Evolutionary conservation across 768 basidiomycete genomes (phyloP).

Genomic region (Cystobasidium ongulense): DNA sequence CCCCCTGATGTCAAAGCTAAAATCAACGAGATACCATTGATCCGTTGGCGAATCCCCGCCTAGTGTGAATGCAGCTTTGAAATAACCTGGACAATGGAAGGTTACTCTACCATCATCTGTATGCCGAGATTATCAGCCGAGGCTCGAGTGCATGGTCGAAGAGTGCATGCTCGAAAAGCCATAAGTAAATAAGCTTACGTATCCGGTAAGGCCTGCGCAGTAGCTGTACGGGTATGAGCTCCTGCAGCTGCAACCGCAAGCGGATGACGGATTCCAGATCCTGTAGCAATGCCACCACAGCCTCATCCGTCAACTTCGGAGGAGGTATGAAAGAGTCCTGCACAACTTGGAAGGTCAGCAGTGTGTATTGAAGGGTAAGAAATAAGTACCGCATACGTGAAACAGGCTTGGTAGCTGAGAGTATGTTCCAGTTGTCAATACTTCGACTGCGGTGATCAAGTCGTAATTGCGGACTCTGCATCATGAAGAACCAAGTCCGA

Average conservation of each 20-base stretch:
- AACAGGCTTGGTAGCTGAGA: conserved; percentile 68
- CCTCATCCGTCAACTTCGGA: neutral
- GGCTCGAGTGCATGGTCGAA: conserved; percentile 1
- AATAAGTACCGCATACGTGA: conserved; percentile 53
- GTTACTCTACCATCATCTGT: conserved; percentile 68
- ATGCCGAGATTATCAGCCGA: neutral
- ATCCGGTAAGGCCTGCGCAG: conserved; percentile 4
- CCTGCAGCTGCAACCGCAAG: conserved; percentile 34
- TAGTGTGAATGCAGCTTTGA: conserved; percentile 65
- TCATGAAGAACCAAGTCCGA: neutral
- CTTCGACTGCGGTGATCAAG: conserved; percentile 78
- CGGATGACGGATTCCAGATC: conserved; percentile 28
- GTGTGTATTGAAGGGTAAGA: neutral
- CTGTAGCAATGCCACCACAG: conserved; percentile 12
- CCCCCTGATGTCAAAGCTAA: conserved; percentile 60
- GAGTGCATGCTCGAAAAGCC: neutral
- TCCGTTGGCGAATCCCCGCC: conserved; percentile 61
- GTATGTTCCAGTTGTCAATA: conserved; percentile 79
- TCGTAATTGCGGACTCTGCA: conserved; percentile 83
- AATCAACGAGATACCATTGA: conserved; percentile 55
- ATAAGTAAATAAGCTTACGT: conserved; percentile 11
- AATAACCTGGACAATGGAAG: conserved; percentile 65
- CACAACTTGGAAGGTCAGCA: neutral
- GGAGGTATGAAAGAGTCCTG: neutral
- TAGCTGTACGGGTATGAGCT: conserved; percentile 13